These are phyloP conservation scores for Protea cynaroides DNA, from an alignment of 164 flowering plant species.

Conservation along the genomic window DNA sequence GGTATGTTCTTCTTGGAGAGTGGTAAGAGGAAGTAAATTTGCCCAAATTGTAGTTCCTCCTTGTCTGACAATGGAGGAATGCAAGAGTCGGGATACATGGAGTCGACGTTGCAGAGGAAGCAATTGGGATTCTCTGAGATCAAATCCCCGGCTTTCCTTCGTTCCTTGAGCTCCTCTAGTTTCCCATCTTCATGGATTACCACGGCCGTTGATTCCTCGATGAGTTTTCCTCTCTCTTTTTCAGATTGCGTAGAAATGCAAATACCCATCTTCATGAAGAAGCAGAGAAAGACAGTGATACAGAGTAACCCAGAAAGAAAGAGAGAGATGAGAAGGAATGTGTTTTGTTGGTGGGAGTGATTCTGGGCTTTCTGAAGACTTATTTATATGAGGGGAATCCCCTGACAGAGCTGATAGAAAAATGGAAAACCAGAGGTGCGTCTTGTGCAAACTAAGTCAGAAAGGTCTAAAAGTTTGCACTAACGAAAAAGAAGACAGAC, in stretches of 20 bases:
- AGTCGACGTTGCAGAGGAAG: conserved; percentile 57
- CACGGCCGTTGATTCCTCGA: conserved; percentile 22
- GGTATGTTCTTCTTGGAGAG: conserved; percentile 23
- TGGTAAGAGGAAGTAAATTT: conserved; percentile 59
- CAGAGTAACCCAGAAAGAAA: too few species aligned
- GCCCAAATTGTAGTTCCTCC: conserved; percentile 44
- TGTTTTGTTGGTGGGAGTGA: too few species aligned
- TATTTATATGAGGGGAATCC: too few species aligned
- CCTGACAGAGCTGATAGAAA: too few species aligned
- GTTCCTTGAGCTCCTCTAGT: conserved; percentile 39
- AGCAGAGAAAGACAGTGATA: too few species aligned
- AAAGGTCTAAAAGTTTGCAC: too few species aligned
- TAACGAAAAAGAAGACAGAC: too few species aligned
- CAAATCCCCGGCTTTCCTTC: conserved; percentile 29
- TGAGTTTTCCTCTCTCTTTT: neutral
- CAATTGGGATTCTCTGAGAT: conserved; percentile 35
- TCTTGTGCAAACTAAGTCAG: too few species aligned
- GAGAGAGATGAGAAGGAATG: too few species aligned
- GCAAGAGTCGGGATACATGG: conserved; percentile 31
- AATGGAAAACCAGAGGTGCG: too few species aligned
- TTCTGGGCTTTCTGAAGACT: too few species aligned
- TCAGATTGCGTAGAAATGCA: conserved; percentile 11
- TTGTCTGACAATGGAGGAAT: conserved; percentile 27
- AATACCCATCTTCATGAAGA: too few species aligned
- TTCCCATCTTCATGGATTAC: conserved; percentile 45